Conservation (phyloP, 106 monocot species). For the Dioscorea alata region DNA sequence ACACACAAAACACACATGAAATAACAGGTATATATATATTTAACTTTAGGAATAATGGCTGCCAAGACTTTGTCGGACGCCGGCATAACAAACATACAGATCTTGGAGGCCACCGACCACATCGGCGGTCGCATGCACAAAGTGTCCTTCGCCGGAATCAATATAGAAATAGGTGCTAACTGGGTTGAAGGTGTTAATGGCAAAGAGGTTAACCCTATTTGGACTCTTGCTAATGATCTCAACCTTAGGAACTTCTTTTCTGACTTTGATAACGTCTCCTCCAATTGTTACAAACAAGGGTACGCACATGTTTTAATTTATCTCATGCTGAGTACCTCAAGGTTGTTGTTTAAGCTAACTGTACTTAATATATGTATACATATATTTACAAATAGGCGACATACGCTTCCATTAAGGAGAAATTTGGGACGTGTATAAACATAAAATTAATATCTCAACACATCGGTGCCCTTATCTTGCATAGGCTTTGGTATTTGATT, state of each 20-base stretch:
- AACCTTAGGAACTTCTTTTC: slow-evolving; percentile 31
- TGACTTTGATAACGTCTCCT: slow-evolving; percentile 38
- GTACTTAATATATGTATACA: too few species aligned
- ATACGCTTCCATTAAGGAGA: too few species aligned
- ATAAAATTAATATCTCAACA: too few species aligned
- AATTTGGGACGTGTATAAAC: too few species aligned
- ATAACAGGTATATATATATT: too few species aligned
- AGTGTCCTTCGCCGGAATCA: slow-evolving; percentile 47
- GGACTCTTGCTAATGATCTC: slow-evolving; percentile 52
- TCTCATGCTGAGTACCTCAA: too few species aligned
- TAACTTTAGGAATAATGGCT: slow-evolving; percentile 43
- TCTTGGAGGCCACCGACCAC: slow-evolving; percentile 67
- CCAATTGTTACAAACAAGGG: slow-evolving; percentile 40
- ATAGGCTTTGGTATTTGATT: too few species aligned
- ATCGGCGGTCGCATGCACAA: slow-evolving; percentile 80
- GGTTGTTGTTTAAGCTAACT: too few species aligned
- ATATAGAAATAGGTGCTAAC: slow-evolving; percentile 73
- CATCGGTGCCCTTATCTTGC: too few species aligned
- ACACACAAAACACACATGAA: too few species aligned
- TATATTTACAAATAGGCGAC: too few species aligned
- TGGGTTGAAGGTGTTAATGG: slow-evolving; percentile 87
- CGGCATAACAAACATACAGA: slow-evolving; percentile 44
- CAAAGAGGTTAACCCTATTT: slow-evolving; percentile 46
- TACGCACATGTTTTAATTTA: too few species aligned
- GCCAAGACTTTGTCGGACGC: slow-evolving; percentile 61